phyloP scores from a whole-genome alignment of 2,329 filamentous ascomycete genomes.

The Fusarium sp. region DNA sequence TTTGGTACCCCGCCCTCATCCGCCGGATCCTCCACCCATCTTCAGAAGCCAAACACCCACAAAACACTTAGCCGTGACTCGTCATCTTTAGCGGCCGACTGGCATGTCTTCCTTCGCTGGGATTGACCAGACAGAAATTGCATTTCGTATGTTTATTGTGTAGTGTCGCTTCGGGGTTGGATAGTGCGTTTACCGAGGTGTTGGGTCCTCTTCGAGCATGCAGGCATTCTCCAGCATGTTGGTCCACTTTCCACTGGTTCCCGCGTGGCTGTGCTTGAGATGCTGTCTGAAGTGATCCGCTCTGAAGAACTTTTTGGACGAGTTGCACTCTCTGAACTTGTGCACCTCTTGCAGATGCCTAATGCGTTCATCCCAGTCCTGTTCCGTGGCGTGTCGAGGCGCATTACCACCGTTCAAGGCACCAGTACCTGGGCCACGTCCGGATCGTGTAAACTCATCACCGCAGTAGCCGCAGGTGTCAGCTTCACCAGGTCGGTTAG shows the following conservation, averaged over 20 bases:
- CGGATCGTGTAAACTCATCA: constrained; percentile 78
- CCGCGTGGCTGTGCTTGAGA: constrained; percentile 95
- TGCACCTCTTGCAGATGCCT: constrained; percentile 90
- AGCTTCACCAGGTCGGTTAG: constrained; percentile 70
- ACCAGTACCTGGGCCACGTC: constrained; percentile 52
- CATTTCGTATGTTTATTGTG: constrained; percentile 3
- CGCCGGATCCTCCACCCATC: constrained; percentile 33
- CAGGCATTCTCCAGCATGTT: constrained; percentile 97
- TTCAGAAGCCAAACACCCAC: constrained; percentile 34
- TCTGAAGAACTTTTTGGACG: constrained; percentile 96
- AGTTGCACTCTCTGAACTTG: constrained; percentile 98
- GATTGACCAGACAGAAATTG: background rate
- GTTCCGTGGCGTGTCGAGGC: constrained; percentile 70
- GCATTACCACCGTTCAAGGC: constrained; percentile 50
- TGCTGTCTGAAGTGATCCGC: constrained; percentile 99
- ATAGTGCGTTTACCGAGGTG: constrained; percentile 45
- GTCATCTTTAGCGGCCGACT: constrained; percentile 33
- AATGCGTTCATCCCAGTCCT: constrained; percentile 88
- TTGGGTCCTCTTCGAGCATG: constrained; percentile 84
- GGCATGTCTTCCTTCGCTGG: constrained; percentile 1
- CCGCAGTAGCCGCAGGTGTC: constrained; percentile 97
- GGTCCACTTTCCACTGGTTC: constrained; percentile 98
- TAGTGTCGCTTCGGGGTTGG: background rate
- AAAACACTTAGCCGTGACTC: constrained; percentile 19
- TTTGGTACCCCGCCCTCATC: constrained; percentile 36